Evolutionary conservation across 495 filamentous ascomycete genomes (phyloP), one percentile per base, ranked within the genome.

Genomic region (Halenospora varia): DNA sequence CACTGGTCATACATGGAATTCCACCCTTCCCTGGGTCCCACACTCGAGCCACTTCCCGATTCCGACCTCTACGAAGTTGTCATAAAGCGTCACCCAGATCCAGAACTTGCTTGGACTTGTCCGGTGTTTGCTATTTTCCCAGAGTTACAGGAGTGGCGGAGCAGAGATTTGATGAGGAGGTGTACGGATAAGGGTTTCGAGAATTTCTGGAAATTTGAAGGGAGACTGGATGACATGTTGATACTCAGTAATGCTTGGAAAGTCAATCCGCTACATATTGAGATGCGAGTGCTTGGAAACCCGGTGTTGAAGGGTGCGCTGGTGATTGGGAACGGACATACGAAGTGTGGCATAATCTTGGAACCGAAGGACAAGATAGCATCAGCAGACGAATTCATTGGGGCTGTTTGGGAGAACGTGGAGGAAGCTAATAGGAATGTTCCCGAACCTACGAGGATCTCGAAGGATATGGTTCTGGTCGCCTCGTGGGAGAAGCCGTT

Each of bases 241-340:
- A 79, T 86, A 3, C 77, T 87, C 52, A 76, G 73, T 20, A 86
- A 79, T 66, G 83, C 82, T 19, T 77, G 84, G 63, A 88, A 86
- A 66, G 61, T 83, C 10, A 85, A 85, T 62, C 82, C 84, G 0
- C 62, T 79, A 9, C 68, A 70, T 1, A 77, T 83, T 17, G 83
- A 88, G 57, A 59, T 61, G 15, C 71, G 62, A 8, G 48, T 85
- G 11, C 58, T 61, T 39, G 68, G 60, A n/a, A 75, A 81, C 59
- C 73, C 79, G 1, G 57, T 59, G 62, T 87, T 29, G 66, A 64
- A 17, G 73, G 77, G 0, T 79, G 74, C 0, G 29, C 25, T 82
- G 6, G 70, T 86, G 1, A 71, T 81, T 3, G 83, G 82, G 4
- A 60, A 70, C 11, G 68, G 73, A 22, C 65, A 71, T 25, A 80